These are phyloP conservation scores for Takashimella koratensis DNA, from an alignment of 1,284 basidiomycete species.

Conservation along the genomic window DNA sequence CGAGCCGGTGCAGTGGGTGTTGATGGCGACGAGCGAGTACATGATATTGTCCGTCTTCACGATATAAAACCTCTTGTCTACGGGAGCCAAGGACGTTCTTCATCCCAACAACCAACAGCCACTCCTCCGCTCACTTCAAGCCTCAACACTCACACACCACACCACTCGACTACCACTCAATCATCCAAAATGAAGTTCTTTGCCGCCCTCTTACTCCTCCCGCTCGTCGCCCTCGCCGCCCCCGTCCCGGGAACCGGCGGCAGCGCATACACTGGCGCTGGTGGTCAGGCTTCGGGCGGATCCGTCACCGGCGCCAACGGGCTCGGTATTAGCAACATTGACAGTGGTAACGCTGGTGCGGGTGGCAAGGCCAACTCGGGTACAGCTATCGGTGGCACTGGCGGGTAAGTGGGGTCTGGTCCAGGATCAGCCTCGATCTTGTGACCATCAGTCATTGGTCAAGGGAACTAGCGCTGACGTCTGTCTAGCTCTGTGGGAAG, in stretches of 20 bases:
- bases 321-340: not conserved
- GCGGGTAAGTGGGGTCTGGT: slow-evolving; percentile 14
- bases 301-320: not conserved
- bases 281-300: not conserved
- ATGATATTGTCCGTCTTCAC: no score
- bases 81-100: no score
- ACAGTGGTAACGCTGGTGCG: slow-evolving; percentile 21
- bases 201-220: not conserved
- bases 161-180: no score
- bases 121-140: no score
- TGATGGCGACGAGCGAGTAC: no score
- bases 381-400: slow-evolving; percentile 23
- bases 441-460: no score
- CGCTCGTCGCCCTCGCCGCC: not conserved
- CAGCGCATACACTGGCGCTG: not conserved
- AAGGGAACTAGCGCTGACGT: not conserved
- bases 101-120: no score
- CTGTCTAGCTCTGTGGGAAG: not conserved
- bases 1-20: no score
- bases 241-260: not conserved
- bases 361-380: slow-evolving; percentile 29
- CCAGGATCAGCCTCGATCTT: no score
- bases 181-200: not conserved
- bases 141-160: no score
- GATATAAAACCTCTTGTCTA: no score